Evolutionary conservation across 2,329 filamentous ascomycete species (phyloP).

Genomic region (Aspergillus sp.): DNA sequence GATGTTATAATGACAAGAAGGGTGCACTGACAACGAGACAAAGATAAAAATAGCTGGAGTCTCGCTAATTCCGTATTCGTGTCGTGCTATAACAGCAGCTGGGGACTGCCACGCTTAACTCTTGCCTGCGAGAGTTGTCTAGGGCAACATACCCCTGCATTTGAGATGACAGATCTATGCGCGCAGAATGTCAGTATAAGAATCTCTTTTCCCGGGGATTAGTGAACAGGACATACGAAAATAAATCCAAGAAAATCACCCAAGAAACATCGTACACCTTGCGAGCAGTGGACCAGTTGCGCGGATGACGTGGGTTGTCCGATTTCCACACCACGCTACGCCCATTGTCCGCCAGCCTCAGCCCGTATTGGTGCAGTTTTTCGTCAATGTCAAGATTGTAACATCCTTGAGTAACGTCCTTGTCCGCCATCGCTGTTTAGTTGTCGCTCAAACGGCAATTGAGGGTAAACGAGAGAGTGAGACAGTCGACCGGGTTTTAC

Average conservation of each 20-base stretch:
- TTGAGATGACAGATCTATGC: slow-evolving; percentile 6
- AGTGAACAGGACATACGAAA: slow-evolving; percentile 15
- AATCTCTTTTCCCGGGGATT: neutral
- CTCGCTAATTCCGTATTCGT: neutral
- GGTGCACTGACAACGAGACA: slow-evolving; percentile 16
- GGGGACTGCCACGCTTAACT: neutral
- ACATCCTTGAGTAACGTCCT: neutral
- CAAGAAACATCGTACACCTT: slow-evolving; percentile 24
- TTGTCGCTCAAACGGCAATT: neutral
- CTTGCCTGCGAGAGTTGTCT: neutral
- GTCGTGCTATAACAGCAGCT: neutral
- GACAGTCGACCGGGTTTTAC: neutral
- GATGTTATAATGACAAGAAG: neutral
- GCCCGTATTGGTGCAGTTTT: neutral
- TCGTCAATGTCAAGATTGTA: neutral
- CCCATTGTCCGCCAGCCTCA: neutral
- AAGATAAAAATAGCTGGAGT: slow-evolving; percentile 18
- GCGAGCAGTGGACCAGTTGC: slow-evolving; percentile 22
- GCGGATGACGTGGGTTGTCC: slow-evolving; percentile 14
- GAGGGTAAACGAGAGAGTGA: neutral
- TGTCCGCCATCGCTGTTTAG: neutral
- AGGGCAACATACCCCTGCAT: neutral
- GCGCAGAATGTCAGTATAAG: neutral
- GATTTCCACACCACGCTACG: neutral
- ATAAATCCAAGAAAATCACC: slow-evolving; percentile 25